Evolutionary conservation across 2,329 filamentous ascomycete genomes (phyloP), one percentile per base, ranked within the genome.

Genomic region (Macrophomina pseudophaseolina): DNA sequence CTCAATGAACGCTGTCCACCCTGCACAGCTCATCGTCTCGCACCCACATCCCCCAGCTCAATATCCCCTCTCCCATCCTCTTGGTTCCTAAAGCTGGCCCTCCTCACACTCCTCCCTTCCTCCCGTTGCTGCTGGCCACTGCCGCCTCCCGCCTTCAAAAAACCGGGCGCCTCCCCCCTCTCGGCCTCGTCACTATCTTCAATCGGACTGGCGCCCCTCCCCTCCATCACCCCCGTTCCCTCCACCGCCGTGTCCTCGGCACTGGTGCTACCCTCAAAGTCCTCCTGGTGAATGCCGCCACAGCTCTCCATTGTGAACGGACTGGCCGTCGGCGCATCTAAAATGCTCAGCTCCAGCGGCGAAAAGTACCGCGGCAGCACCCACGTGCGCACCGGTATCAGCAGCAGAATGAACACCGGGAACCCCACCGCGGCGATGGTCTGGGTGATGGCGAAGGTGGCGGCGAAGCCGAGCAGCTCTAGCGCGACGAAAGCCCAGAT

Each of bases 401-500:
- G 78, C 4, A 83, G 73, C 18, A 86, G 79, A 67, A 88, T 87
- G 62, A 88, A 80, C 14, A 88, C 80, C 0, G 86, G 86, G 68
- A 88, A 88, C 0, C 85, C 84, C 69, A 88, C 86, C 0, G 85
- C 86, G 0, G 84, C 86, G 30, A 88, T 84, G 0, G 86, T 88
- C 72, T 88, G 85, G 2, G 85, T 86, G 63, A 88, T 85, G 0
- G 84, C 86, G 12, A 88, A 85, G 3, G 82, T 85, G 6, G 82
- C 81, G 0, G 80, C 81, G 23, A 88, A 85, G 1, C 81, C 83
- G 2, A 84, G 49, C 1, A 85, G 70, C 71, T 88, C 85, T 23
- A 85, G 80, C 12, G 75, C 79, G 1, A 87, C 79, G 70, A 85
- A 88, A 2, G 80, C 78, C 68, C 79, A 73, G 32, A 88, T 82